These are phyloP conservation scores for Lepraria neglecta DNA, from an alignment of 495 filamentous ascomycete genomes.

Conservation along the genomic window DNA sequence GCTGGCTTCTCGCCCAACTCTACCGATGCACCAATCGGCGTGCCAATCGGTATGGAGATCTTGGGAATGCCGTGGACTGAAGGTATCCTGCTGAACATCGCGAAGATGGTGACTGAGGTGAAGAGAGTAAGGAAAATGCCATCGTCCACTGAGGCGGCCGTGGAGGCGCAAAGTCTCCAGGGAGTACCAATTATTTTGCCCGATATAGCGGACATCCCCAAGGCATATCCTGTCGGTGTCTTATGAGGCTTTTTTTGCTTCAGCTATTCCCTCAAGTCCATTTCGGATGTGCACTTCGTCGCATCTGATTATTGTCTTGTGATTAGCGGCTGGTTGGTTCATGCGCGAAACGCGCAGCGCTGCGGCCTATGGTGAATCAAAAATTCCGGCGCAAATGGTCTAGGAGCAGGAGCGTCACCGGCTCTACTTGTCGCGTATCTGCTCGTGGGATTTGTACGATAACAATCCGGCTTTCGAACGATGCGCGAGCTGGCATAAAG, in stretches of 20 bases:
- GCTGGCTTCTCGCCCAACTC: constrained; percentile 43
- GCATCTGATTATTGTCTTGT: too few relatives aligned
- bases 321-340: too few relatives aligned
- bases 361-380: too few relatives aligned
- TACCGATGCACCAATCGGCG: constrained; percentile 44
- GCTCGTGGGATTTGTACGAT: too few relatives aligned
- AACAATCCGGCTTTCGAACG: too few relatives aligned
- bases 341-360: too few relatives aligned
- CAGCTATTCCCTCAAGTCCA: too few relatives aligned
- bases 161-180: constrained; percentile 33
- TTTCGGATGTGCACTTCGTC: too few relatives aligned
- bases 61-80: constrained; percentile 51
- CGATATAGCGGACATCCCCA: constrained; percentile 36
- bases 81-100: constrained; percentile 47
- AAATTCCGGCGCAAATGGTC: too few relatives aligned
- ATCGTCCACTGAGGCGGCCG: constrained; percentile 32
- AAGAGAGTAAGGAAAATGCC: constrained; percentile 43
- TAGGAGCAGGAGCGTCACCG: too few relatives aligned
- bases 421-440: too few relatives aligned
- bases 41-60: constrained; percentile 62
- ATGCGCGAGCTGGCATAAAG: too few relatives aligned
- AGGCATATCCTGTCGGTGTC: constrained; percentile 41
- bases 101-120: constrained; percentile 38
- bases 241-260: neutral
- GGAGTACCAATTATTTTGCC: constrained; percentile 41